These are phyloP conservation scores for Colletotrichum plurivorum DNA, from an alignment of 2,329 filamentous ascomycete genomes.

Conservation along the genomic window DNA sequence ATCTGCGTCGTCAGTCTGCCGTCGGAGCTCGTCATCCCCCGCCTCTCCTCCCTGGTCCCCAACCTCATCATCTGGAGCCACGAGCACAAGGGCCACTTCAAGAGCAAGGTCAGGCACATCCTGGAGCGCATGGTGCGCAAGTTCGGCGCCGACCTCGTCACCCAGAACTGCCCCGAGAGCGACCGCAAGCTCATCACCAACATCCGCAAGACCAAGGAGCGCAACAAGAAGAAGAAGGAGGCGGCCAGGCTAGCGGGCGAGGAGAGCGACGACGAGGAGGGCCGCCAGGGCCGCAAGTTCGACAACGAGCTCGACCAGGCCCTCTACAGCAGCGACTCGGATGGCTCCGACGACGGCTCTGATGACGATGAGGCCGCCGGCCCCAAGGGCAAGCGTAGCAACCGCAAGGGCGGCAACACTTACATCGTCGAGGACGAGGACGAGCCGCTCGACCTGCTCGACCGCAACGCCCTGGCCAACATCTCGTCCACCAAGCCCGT, in stretches of 20 bases:
- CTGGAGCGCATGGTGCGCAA: constrained; percentile 93
- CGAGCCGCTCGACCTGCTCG: constrained; percentile 94
- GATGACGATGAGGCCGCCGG: constrained; percentile 62
- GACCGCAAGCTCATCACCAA: constrained; percentile 93
- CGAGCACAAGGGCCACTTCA: constrained; percentile 98
- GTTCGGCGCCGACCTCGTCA: constrained; percentile 87
- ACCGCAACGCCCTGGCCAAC: constrained; percentile 88
- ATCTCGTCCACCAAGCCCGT: constrained; percentile 92
- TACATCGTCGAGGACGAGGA: constrained; percentile 97
- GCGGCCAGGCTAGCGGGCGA: constrained; percentile 70
- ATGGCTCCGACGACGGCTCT: constrained; percentile 73
- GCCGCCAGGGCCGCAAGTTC: constrained; percentile 74
- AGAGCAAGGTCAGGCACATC: constrained; percentile 98
- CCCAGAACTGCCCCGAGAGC: constrained; percentile 84
- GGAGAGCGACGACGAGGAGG: constrained; percentile 69
- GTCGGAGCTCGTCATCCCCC: constrained; percentile 81
- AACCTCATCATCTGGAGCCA: constrained; percentile 97
- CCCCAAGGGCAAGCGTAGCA: constrained; percentile 61
- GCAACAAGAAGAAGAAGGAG: constrained; percentile 90
- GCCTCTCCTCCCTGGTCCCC: constrained; percentile 83
- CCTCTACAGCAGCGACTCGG: constrained; percentile 86
- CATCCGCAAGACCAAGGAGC: constrained; percentile 94
- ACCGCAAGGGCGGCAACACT: constrained; percentile 75
- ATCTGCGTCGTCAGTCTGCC: constrained; percentile 92
- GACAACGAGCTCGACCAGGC: constrained; percentile 96